phyloP scores from a whole-genome alignment of 257 asterid genomes.

The Solanum pinnatisectum region DNA sequence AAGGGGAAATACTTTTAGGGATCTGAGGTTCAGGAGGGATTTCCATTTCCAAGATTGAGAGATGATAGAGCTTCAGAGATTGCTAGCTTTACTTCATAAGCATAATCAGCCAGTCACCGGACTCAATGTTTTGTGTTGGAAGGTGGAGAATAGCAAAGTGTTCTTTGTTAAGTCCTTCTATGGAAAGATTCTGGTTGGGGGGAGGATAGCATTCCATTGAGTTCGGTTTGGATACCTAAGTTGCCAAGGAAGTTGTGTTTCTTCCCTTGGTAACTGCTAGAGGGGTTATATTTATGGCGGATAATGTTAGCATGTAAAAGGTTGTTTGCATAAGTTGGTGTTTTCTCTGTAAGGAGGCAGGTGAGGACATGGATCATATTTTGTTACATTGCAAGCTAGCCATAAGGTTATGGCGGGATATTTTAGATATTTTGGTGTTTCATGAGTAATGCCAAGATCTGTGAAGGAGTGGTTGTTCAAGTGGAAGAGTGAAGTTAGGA shows the following conservation, averaged over 20 bases:
- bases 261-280: background rate
- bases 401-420: background rate
- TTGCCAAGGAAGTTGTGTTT: background rate
- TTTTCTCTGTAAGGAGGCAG: background rate
- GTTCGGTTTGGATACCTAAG: background rate
- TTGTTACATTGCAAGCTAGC: background rate
- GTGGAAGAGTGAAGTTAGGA: background rate
- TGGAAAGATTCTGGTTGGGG: background rate
- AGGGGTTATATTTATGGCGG: background rate
- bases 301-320: background rate
- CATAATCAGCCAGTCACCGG: background rate
- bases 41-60: background rate
- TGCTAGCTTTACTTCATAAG: background rate
- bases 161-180: background rate
- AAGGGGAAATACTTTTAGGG: background rate
- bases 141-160: background rate
- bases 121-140: background rate
- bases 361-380: background rate
- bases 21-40: background rate
- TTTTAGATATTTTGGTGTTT: background rate
- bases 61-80: background rate
- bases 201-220: background rate
- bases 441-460: background rate
- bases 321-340: background rate
- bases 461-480: background rate